phyloP scores from a whole-genome alignment of 352 stramenopile genomes.

The Globisporangium paroecandrum region DNA sequence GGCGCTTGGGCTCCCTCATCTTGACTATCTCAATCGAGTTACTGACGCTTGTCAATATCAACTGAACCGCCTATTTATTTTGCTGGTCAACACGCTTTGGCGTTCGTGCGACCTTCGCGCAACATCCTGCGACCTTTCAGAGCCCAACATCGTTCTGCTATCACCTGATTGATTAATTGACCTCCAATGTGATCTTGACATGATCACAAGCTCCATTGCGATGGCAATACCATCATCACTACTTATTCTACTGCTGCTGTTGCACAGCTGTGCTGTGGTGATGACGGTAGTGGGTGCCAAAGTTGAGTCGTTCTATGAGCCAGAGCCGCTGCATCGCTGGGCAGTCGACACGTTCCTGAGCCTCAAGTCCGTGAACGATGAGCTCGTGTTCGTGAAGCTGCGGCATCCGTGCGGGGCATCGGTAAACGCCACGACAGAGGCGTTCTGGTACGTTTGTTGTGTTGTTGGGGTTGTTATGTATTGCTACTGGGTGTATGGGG shows the following conservation, averaged over 20 bases:
- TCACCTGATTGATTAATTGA: background rate
- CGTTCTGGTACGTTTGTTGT: background rate
- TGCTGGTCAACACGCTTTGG: conserved; percentile 8
- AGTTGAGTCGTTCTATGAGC: background rate
- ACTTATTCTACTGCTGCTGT: background rate
- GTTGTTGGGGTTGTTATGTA: background rate
- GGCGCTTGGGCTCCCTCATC: conserved; percentile 22
- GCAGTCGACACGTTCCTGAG: background rate
- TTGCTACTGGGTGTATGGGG: background rate
- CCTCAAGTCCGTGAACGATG: background rate
- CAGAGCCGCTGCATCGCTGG: background rate
- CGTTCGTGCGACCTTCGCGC: conserved; percentile 14
- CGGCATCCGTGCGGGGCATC: background rate
- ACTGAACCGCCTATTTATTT: background rate
- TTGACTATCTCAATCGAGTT: background rate
- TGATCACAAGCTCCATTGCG: background rate
- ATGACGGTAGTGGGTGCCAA: no score
- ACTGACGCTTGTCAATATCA: background rate
- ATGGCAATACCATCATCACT: background rate
- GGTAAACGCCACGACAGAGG: background rate
- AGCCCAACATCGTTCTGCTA: no score
- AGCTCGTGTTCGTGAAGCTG: background rate
- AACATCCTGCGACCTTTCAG: conserved; percentile 6
- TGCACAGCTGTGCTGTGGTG: background rate
- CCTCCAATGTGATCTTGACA: background rate